Evolutionary conservation across 2,329 filamentous ascomycete species (phyloP).

Genomic region (Stachybotrys elegans): DNA sequence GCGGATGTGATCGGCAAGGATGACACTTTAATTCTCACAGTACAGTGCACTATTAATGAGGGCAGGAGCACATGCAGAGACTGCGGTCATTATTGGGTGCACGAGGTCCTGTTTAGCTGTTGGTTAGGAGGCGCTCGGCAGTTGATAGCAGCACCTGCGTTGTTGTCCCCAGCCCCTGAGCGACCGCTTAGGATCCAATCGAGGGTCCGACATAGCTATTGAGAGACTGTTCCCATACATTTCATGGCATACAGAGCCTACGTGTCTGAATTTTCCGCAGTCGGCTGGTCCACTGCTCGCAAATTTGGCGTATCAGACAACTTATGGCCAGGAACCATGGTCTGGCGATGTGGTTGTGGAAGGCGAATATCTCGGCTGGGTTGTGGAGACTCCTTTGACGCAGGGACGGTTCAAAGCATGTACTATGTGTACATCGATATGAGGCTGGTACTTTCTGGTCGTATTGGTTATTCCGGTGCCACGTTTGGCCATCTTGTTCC

Average conservation of each 20-base stretch:
- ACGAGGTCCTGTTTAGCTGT: no score
- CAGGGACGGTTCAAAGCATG: background rate
- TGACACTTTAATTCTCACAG: no score
- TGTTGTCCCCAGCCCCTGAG: constrained; percentile 8
- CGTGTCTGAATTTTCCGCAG: constrained; percentile 7
- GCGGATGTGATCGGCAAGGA: no score
- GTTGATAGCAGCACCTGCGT: no score
- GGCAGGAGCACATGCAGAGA: no score
- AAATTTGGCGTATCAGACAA: constrained; percentile 4
- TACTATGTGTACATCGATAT: background rate
- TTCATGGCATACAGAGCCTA: constrained; percentile 7
- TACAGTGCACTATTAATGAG: no score
- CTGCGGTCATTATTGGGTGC: no score
- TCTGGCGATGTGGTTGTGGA: constrained; percentile 10
- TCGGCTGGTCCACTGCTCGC: constrained; percentile 9
- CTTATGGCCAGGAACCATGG: constrained; percentile 9
- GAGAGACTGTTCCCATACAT: constrained; percentile 11
- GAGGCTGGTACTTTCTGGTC: background rate
- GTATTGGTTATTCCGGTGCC: constrained; percentile 31
- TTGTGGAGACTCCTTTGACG: background rate
- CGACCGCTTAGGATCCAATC: constrained; percentile 13
- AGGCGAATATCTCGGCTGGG: constrained; percentile 14
- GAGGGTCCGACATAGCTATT: constrained; percentile 13
- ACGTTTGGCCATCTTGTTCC: constrained; percentile 36
- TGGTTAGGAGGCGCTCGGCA: no score